phyloP scores from a whole-genome alignment of 306 rosid species.

The Castanea mollissima region DNA sequence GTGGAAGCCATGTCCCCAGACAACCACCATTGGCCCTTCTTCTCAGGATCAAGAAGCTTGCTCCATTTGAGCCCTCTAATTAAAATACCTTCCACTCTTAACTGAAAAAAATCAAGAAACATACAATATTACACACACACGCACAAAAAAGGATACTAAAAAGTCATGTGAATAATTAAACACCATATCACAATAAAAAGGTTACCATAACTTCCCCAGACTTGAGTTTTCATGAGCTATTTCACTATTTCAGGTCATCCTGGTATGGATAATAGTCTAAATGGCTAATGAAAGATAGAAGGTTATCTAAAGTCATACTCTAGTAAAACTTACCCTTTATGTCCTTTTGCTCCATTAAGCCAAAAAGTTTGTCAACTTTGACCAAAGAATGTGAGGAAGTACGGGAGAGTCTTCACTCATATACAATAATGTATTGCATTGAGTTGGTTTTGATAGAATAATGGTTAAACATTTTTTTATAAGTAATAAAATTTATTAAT shows the following conservation, averaged over 20 bases:
- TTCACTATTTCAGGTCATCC: not conserved
- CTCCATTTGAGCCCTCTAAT: constrained; percentile 85
- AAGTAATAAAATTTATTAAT: too few species aligned
- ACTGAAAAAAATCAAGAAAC: constrained; percentile 46
- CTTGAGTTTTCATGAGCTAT: not conserved
- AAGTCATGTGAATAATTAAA: constrained; percentile 9
- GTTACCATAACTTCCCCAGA: not conserved
- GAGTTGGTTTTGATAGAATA: too few species aligned
- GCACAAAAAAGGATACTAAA: not conserved
- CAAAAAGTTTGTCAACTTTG: too few species aligned
- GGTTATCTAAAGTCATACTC: too few species aligned
- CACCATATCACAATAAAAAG: not conserved
- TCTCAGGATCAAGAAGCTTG: constrained; percentile 73
- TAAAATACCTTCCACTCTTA: constrained; percentile 56
- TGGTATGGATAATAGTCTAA: not conserved
- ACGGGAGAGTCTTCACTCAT: too few species aligned
- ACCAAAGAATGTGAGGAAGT: too few species aligned
- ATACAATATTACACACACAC: not conserved
- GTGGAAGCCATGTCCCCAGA: constrained; percentile 55
- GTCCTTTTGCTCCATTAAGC: too few species aligned
- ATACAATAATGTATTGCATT: too few species aligned
- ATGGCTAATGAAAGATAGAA: too few species aligned
- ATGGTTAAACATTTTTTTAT: too few species aligned
- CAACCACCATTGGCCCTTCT: constrained; percentile 97
- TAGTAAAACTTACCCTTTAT: too few species aligned